Evolutionary conservation across 495 filamentous ascomycete genomes (phyloP).

Genomic region (Hypoxylon cercidicola): DNA sequence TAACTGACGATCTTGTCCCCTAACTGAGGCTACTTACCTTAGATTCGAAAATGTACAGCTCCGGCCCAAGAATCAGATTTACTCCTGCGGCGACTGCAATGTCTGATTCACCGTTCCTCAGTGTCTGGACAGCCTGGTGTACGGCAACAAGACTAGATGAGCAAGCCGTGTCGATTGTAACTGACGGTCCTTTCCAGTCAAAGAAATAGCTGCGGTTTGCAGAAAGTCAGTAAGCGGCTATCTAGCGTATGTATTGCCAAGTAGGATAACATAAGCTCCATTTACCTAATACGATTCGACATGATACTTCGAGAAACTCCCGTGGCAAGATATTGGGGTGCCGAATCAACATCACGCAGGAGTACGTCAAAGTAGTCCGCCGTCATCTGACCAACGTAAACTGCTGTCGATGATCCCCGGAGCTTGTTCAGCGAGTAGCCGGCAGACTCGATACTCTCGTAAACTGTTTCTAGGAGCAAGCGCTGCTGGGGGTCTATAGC

Average conservation of each 20-base stretch:
- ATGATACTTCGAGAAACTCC: constrained; percentile 46
- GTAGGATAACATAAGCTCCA: too few species aligned
- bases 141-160: constrained; percentile 54
- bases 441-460: constrained; percentile 64
- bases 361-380: constrained; percentile 51
- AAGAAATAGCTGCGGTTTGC: constrained; percentile 48
- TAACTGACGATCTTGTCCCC: neutral
- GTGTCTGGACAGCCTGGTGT: constrained; percentile 52
- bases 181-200: constrained; percentile 50
- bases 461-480: constrained; percentile 60
- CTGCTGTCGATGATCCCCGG: constrained; percentile 46
- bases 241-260: too few species aligned
- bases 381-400: constrained; percentile 50
- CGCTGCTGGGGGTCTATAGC: constrained; percentile 67
- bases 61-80: constrained; percentile 41
- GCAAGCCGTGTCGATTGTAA: constrained; percentile 58
- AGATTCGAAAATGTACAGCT: constrained; percentile 42
- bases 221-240: too few species aligned
- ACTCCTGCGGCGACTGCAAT: constrained; percentile 55
- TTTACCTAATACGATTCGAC: constrained; percentile 57
- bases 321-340: constrained; percentile 38
- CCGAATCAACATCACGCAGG: constrained; percentile 33
- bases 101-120: constrained; percentile 52
- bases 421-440: constrained; percentile 48
- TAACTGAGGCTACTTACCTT: constrained; percentile 2